phyloP scores from a whole-genome alignment of 2,329 filamentous ascomycete genomes.

The Phaeomoniella chlamydospora region DNA sequence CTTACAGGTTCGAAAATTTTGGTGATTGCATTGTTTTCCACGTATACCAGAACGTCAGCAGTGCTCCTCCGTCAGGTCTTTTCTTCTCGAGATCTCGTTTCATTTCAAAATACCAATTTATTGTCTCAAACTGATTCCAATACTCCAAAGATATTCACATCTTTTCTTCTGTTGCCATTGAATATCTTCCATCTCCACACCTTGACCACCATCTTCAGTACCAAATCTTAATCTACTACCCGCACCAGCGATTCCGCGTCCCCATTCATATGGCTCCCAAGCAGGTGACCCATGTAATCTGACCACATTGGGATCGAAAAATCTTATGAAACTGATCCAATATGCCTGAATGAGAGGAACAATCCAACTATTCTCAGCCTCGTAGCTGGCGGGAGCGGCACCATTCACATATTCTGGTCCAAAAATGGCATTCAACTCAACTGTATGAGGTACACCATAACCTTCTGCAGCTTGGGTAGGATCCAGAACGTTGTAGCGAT shows the following conservation, averaged over 20 bases:
- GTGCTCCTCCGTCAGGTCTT: too few species aligned
- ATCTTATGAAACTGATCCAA: constrained; percentile 59
- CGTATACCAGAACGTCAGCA: too few species aligned
- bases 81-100: too few species aligned
- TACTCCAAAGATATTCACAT: constrained; percentile 33
- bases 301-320: constrained; percentile 49
- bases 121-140: constrained; percentile 32
- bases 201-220: constrained; percentile 27
- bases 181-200: constrained; percentile 29
- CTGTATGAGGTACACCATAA: constrained; percentile 51
- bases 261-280: constrained; percentile 10
- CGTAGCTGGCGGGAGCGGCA: constrained; percentile 40
- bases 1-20: too few species aligned
- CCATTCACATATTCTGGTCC: constrained; percentile 42
- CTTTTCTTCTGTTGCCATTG: constrained; percentile 21
- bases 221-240: constrained; percentile 22
- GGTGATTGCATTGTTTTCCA: too few species aligned
- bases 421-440: constrained; percentile 54
- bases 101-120: too few species aligned
- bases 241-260: constrained; percentile 33
- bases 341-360: constrained; percentile 52
- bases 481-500: constrained; percentile 55
- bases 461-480: constrained; percentile 36
- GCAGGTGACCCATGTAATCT: not conserved
- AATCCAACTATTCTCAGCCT: constrained; percentile 37